Percentiles rank a stretch among this genome's conserved stretches.
Evolutionary conservation across 345 rosid genomes (phyloP).

Genomic region (Theobroma cacao): DNA sequence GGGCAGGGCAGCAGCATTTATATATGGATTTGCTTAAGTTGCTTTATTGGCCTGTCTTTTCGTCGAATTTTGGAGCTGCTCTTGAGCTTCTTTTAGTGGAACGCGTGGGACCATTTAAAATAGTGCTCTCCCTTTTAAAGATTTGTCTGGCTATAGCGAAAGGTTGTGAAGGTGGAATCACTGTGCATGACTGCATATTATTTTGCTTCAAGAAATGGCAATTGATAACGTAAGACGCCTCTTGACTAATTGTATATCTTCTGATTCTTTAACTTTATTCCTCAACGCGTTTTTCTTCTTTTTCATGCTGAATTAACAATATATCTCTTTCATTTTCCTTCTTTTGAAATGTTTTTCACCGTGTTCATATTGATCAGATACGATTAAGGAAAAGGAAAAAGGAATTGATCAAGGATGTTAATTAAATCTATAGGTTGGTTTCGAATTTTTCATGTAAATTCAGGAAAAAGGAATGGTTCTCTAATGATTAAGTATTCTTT

Average conservation of each 20-base stretch:
- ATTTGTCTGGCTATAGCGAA: not conserved
- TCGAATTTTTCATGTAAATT: no score
- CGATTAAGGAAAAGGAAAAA: no score
- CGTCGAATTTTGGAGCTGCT: not conserved
- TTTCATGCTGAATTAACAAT: not conserved
- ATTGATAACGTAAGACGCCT: conserved; percentile 1
- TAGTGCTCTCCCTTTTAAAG: not conserved
- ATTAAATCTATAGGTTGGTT: no score
- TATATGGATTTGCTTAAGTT: conserved; percentile 1
- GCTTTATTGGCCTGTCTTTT: conserved; percentile 12
- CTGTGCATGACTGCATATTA: no score
- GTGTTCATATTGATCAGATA: conserved; percentile 2
- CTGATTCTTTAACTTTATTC: not conserved
- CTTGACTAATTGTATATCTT: not conserved
- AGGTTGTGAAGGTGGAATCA: not conserved
- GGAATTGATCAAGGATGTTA: no score
- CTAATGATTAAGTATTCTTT: no score
- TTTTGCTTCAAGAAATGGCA: not conserved
- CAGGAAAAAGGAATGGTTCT: no score
- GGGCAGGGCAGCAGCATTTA: not conserved
- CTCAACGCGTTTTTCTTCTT: not conserved
- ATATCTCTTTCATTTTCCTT: not conserved
- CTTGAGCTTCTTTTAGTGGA: conserved; percentile 11
- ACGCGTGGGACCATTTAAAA: conserved; percentile 18
- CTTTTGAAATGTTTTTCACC: not conserved